These are phyloP conservation scores for Saturnispora serradocipensis DNA, from an alignment of 805 yeast genomes.

Conservation along the genomic window DNA sequence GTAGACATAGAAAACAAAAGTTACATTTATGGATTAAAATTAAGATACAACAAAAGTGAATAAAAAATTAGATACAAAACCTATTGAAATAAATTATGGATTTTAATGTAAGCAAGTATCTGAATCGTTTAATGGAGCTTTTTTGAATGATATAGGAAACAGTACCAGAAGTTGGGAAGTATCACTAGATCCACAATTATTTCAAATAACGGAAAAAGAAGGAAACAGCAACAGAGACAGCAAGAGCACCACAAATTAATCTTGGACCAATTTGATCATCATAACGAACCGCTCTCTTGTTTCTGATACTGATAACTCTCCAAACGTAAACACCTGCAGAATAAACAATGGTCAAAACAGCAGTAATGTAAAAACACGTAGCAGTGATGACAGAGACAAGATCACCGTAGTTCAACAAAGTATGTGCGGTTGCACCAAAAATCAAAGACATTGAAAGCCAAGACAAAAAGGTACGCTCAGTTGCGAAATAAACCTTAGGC, in stretches of 20 bases:
- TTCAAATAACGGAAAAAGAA: conserved; percentile 45
- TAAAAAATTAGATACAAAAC: background rate
- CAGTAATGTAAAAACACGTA: conserved; percentile 75
- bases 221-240: conserved; percentile 55
- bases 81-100: background rate
- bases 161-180: background rate
- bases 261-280: conserved; percentile 87
- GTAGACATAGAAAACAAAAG: no score
- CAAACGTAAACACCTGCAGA: conserved; percentile 66
- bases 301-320: conserved; percentile 77
- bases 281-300: conserved; percentile 72
- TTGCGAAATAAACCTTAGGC: conserved; percentile 98
- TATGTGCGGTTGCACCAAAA: conserved; percentile 80
- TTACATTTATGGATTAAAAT: background rate
- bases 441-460: conserved; percentile 91
- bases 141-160: no score
- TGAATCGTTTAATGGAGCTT: background rate
- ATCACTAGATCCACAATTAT: background rate
- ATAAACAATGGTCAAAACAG: conserved; percentile 64
- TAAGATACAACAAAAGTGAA: background rate
- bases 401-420: conserved; percentile 79
- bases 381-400: conserved; percentile 69
- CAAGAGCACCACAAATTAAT: conserved; percentile 65
- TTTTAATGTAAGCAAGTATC: background rate
- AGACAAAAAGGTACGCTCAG: conserved; percentile 87